Evolutionary conservation across 1,284 basidiomycete genomes (phyloP), one percentile per base, ranked within the genome.

Genomic region (Puccinia triticina): DNA sequence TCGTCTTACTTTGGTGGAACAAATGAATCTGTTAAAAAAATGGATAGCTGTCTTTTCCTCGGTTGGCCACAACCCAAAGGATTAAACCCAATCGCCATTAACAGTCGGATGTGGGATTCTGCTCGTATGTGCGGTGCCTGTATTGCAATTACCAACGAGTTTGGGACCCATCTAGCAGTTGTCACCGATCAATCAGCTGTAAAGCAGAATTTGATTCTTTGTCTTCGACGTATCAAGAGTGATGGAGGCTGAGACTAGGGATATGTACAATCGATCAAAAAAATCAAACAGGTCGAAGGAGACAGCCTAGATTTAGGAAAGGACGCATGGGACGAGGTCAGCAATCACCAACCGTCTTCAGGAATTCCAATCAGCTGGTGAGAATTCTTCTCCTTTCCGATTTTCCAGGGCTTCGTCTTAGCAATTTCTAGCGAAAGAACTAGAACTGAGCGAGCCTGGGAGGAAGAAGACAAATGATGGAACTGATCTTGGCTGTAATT

Each of bases 61-160:
- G 18, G 46, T 0, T 81, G 79, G 79, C 69, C 48, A 8, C 79
- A 59, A 59, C 79, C 79, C 26, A 40, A 55, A 34, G 57, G 59
- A 1, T 37, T 66, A 26, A 29, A 37, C 32, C 32, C 55, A 7
- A 71, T 81, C 34, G 79, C 79, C 11, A 81, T 81, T 12, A 29
- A 37, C 55, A 21, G 16, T 16, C 43, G 74, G n/a, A 37, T 81
- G 21, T 81, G 69, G 79, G 67, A 73, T 32, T 48, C 34, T 37
- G 21, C 79, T 1, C 14, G 72, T 4, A 57, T 57, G 26, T 75
- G 72, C 53, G 72, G 72, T 57, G 72, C 72, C 14, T 75, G 72
- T 21, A 53, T 75, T n/a, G 8, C 26, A 1, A 75, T 75, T 21
- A 75, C 72, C 21, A 43, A 37, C 29, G 1, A 26, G 5, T 53